These are phyloP conservation scores for Stephanodiscus triporus DNA, from an alignment of 108 stramenopile genomes.

Conservation along the genomic window DNA sequence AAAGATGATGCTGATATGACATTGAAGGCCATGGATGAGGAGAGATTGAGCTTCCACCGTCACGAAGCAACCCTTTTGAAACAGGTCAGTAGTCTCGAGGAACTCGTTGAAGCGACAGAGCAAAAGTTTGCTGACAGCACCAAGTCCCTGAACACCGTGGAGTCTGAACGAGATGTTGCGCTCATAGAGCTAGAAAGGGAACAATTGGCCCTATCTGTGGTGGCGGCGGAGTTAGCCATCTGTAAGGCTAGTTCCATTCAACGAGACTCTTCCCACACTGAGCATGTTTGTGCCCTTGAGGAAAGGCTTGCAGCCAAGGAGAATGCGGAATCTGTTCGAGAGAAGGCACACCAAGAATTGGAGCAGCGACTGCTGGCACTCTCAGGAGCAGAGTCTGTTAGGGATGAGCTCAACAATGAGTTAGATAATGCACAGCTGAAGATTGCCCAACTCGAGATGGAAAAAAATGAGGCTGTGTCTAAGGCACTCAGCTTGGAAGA, in stretches of 20 bases:
- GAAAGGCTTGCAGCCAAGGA: neutral
- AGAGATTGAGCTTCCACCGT: neutral
- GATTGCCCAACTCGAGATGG: neutral
- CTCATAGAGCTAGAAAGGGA: conserved; percentile 1
- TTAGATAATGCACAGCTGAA: neutral
- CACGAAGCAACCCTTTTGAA: neutral
- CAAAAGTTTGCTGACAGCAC: neutral
- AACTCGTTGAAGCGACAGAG: neutral
- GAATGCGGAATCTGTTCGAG: neutral
- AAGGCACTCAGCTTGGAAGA: neutral
- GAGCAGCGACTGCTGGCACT: neutral
- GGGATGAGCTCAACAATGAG: neutral
- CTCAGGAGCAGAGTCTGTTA: neutral
- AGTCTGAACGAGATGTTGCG: conserved; percentile 11
- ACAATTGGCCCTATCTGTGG: neutral
- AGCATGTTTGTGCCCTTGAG: conserved; percentile 3
- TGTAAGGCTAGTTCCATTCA: neutral
- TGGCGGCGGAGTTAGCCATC: neutral
- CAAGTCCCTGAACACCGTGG: neutral
- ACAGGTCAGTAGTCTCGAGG: conserved; percentile 2
- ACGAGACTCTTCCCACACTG: no score
- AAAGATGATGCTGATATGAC: neutral
- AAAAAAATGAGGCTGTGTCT: neutral
- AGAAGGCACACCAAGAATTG: neutral
- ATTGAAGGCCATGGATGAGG: conserved; percentile 9